Evolutionary conservation across 129 eudicot species (phyloP).

Genomic region (Sambucus nigra): DNA sequence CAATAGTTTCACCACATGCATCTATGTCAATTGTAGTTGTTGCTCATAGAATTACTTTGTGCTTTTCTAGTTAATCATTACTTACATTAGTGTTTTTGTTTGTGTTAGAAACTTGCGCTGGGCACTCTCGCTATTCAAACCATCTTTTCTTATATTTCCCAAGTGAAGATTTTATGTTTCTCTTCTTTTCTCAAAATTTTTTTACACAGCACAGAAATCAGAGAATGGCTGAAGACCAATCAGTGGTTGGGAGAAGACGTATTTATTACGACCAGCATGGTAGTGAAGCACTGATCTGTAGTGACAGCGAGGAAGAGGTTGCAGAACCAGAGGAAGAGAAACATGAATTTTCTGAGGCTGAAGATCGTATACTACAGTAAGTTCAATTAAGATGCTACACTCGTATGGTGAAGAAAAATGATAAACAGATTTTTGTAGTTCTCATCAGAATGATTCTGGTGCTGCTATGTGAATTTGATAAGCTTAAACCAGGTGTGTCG

Average conservation of each 20-base stretch:
- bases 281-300: slow-evolving; percentile 76
- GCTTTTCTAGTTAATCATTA: not conserved
- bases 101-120: not conserved
- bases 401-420: slow-evolving; percentile 1
- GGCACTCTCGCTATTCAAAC: not conserved
- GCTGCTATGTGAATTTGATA: not conserved
- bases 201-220: slow-evolving; percentile 63
- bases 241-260: slow-evolving; percentile 87
- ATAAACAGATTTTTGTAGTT: not conserved
- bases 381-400: slow-evolving; percentile 20
- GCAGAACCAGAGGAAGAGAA: slow-evolving; percentile 58
- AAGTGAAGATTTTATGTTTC: slow-evolving; percentile 9
- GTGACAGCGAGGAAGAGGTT: slow-evolving; percentile 93
- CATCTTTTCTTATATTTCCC: slow-evolving; percentile 1
- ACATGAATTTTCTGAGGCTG: slow-evolving; percentile 72
- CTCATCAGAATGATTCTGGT: not conserved
- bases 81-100: not conserved
- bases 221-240: slow-evolving; percentile 95
- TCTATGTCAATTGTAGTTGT: not conserved
- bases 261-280: slow-evolving; percentile 78
- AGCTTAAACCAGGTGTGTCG: no score
- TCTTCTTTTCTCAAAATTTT: slow-evolving; percentile 14
- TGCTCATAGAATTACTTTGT: not conserved
- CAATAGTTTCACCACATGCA: no score
- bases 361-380: slow-evolving; percentile 70